Conservation (phyloP, 352 stramenopile species). For the Phytophthora brassicae region DNA sequence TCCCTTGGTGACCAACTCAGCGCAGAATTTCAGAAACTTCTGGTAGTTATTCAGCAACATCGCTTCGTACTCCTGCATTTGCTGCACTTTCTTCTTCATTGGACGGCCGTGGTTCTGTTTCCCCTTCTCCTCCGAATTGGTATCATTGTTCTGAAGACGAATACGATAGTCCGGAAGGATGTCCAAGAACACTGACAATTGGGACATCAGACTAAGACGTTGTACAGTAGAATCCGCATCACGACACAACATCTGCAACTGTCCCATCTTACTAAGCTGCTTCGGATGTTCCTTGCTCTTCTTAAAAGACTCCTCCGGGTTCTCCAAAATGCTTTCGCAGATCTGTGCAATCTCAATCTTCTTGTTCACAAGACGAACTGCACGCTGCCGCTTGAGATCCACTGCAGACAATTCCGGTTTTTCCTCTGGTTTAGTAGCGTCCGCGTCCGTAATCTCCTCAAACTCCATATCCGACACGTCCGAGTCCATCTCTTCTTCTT, state of each 20-base stretch:
- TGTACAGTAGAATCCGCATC: conserved; percentile 78
- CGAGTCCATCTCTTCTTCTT: conserved; percentile 51
- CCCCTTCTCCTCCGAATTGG: conserved; percentile 62
- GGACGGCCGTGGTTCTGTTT: conserved; percentile 84
- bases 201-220: conserved; percentile 90
- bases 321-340: conserved; percentile 89
- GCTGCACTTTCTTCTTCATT: conserved; percentile 86
- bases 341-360: conserved; percentile 89
- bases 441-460: conserved; percentile 57
- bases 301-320: conserved; percentile 84
- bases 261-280: conserved; percentile 77
- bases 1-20: conserved; percentile 58
- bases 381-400: conserved; percentile 68
- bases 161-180: conserved; percentile 96
- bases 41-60: conserved; percentile 83
- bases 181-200: conserved; percentile 95
- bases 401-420: conserved; percentile 37
- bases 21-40: conserved; percentile 78
- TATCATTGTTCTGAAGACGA: conserved; percentile 82
- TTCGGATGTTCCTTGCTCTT: conserved; percentile 86
- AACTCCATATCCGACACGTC: conserved; percentile 85
- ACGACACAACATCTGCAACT: conserved; percentile 66
- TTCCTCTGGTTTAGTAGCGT: conserved; percentile 11
- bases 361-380: conserved; percentile 70
- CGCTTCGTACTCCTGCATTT: conserved; percentile 85